phyloP scores from a whole-genome alignment of 2,329 filamentous ascomycete genomes.

The Onygenales sp. region DNA sequence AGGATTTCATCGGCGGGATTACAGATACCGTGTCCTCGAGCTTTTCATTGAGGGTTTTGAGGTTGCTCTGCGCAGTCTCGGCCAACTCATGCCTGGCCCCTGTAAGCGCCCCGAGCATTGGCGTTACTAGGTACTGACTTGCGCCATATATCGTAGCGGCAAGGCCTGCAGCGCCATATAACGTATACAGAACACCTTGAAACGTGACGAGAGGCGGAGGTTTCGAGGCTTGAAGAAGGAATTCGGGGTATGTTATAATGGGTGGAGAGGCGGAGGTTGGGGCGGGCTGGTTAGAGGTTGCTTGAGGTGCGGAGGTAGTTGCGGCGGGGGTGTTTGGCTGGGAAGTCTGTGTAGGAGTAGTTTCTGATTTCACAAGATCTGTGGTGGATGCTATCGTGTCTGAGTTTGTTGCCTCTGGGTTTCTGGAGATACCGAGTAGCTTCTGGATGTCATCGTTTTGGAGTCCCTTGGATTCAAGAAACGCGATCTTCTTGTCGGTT shows the following conservation, averaged over 20 bases:
- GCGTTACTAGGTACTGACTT: slow-evolving; percentile 49
- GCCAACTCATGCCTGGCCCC: slow-evolving; percentile 50
- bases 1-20: slow-evolving; percentile 33
- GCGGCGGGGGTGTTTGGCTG: neutral
- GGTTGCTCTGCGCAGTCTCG: slow-evolving; percentile 40
- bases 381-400: slow-evolving; percentile 4
- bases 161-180: slow-evolving; percentile 47
- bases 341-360: neutral
- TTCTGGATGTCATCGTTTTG: slow-evolving; percentile 56
- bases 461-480: slow-evolving; percentile 70
- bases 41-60: slow-evolving; percentile 47
- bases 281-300: neutral
- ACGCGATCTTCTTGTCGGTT: slow-evolving; percentile 62
- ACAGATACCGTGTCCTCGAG: slow-evolving; percentile 43
- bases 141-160: slow-evolving; percentile 48
- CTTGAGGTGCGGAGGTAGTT: neutral
- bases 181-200: slow-evolving; percentile 44
- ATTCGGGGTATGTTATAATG: slow-evolving; percentile 59
- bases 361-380: neutral
- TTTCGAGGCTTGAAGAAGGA: slow-evolving; percentile 49
- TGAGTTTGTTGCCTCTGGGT: slow-evolving; percentile 18
- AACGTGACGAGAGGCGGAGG: slow-evolving; percentile 53
- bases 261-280: slow-evolving; percentile 32
- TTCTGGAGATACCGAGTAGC: slow-evolving; percentile 44
- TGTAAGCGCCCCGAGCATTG: slow-evolving; percentile 47